Evolutionary conservation across 306 rosid species (phyloP), one percentile per base, ranked within the genome.

Genomic region (Sophora flavescens): DNA sequence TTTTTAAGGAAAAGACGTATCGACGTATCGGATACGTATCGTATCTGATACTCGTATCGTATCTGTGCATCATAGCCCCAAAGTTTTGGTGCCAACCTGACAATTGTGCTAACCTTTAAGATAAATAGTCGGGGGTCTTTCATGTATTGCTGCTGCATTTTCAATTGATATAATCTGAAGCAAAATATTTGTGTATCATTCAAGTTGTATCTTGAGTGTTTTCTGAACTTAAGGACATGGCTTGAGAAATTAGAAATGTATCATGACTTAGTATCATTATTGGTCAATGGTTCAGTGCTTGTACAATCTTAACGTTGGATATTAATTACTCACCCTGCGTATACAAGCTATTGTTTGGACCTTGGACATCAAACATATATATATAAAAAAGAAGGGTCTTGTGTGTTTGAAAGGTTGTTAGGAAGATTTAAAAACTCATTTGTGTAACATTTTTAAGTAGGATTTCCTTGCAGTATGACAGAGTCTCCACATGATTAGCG

Each of bases 81-180:
- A 60, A 56, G 44, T 76, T 72, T 76, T 67, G 66, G 45, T 53
- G 63, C 14, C 14, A 47, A 47, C 12, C 52, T 47, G 52, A 0
- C 66, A 26, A 44, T 53, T 61, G 9, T 1, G 6, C 83, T 16
- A 65, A 68, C 68, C 12, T 32, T 2, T 61, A 48, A 62, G 33
- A 78, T 73, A 67, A 56, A 26, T 72, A 57, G 74, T 22, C 13
- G 38, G 50, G 69, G 63, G 56, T 17, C 52, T 68, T 42, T 15
- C 68, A 63, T 16, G 63, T 38, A 39, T 59, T 30, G 8, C n/a
- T 11, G 66, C 56, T 60, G 57, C 54, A 35, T 53, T 44, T 67
- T 80, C 67, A 30, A 30, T 72, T 76, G 59, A 60, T 77, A 47
- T 60, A 36, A 36, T 65, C 41, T 47, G 59, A 75, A 74, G 52